Evolutionary conservation across 2,329 filamentous ascomycete genomes (phyloP), one percentile per base, ranked within the genome.

Genomic region (Macroventuria anomochaeta): DNA sequence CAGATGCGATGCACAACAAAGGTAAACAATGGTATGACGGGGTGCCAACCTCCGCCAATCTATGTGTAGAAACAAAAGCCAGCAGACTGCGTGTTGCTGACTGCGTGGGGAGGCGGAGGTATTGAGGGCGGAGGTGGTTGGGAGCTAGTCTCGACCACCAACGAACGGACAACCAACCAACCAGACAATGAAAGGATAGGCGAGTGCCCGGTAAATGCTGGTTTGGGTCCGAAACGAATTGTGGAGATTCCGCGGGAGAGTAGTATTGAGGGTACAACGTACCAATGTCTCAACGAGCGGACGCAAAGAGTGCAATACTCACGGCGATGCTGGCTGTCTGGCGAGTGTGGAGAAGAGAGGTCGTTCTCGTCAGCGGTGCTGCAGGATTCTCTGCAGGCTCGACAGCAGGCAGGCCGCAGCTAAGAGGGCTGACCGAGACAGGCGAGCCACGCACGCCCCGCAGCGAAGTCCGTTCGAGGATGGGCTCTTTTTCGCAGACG

Each of bases 111-210:
- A 65, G 66, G 68, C 68, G 67, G 34, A 39, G 68, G 71, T 69
- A 67, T 72, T 69, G 69, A 70, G 66, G 38, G 72, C 68, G 69
- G 69, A 72, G 72, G 74, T 74, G 73, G 74, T 75, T 76, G 73
- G 74, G 73, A 66, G 69, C 73, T 75, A 74, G 72, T 64, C 47
- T 42, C 64, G 65, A 42, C 39, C 38, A 20, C 38, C 13, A 49
- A 29, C n/a, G 40, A 17, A 42, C 46, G 37, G 46, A 39, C 29
- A 25, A 44, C 32, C 53, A 68, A 64, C 69, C 69, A 68, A 71
- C 67, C 69, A 68, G 61, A 64, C 62, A 56, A 58, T 55, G 53
- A 21, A 61, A 34, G 59, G 69, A 75, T 74, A 75, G 70, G 70
- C 73, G 73, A 75, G 67, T 48, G 64, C 57, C 60, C 69, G 69